A percentile compares a stretch with the other conserved stretches of the same genome.
Evolutionary conservation across 2,329 filamentous ascomycete genomes (phyloP).

Genomic region (Ascochyta pisi): DNA sequence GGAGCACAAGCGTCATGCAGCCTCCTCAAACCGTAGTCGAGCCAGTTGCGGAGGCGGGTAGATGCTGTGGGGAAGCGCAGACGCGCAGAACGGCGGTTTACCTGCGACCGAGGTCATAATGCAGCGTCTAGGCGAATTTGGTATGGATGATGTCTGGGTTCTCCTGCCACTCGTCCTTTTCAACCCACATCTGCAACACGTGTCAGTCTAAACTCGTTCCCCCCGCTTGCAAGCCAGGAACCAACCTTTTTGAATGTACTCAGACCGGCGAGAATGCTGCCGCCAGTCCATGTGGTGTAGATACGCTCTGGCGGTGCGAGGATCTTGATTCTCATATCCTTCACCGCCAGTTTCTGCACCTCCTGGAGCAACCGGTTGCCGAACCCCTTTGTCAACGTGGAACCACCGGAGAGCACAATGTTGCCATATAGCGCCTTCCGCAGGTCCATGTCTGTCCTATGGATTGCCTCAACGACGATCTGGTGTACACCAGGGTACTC

Average conservation of each 20-base stretch:
- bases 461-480: conserved; percentile 96
- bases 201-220: conserved; percentile 36
- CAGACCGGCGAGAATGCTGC: conserved; percentile 92
- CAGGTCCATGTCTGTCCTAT: conserved; percentile 91
- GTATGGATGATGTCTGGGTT: conserved; percentile 99
- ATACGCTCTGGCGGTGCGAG: conserved; percentile 97
- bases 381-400: conserved; percentile 95
- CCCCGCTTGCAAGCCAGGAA: conserved; percentile 17
- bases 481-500: conserved; percentile 98
- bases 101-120: conserved; percentile 30
- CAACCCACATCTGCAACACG: conserved; percentile 90
- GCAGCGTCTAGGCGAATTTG: conserved; percentile 78
- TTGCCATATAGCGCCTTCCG: conserved; percentile 94
- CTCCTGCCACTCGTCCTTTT: conserved; percentile 99
- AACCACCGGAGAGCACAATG: conserved; percentile 95
- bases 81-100: conserved; percentile 17
- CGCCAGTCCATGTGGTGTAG: conserved; percentile 99
- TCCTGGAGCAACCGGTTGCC: conserved; percentile 91
- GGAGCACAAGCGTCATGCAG: conserved; percentile 40
- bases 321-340: conserved; percentile 99
- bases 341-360: conserved; percentile 90
- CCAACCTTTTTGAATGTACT: conserved; percentile 97
- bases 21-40: conserved; percentile 26
- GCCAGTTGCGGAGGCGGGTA: conserved; percentile 42
- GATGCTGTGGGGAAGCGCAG: conserved; percentile 36